Base-by-base conservation (phyloP, 23 red algal genomes). In the Gracilaria caudata region DNA sequence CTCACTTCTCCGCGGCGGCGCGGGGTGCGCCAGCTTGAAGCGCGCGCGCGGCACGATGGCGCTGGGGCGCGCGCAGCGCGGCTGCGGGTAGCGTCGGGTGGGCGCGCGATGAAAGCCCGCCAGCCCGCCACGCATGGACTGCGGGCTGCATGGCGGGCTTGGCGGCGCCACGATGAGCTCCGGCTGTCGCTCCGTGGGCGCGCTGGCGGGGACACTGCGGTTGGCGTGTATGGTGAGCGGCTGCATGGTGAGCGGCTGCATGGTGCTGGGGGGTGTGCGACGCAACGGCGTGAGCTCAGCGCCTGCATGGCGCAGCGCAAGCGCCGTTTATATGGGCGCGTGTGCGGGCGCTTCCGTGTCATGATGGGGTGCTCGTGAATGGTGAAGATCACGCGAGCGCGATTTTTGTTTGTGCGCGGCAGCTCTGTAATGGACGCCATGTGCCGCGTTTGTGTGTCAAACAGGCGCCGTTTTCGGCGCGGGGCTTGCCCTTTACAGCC, bases 61-160 rank as follows among this genome's bases (percentile, higher is more conserved):
- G 63, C 25, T 33, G 63, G 63, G 63, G 4, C 6, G 4, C 13
- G 12, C 63, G 63, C 34, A 16, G 63, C 34, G 28, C n/a, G 63
- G 63, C 28, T 68, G 11, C 12, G 63, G 63, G 28, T 68, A 23
- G 28, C 28, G 63, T 2, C 12, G 11, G 63, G 33, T 4, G 25
- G 63, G 63, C 13, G 63, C 25, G 28, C n/a, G n/a, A 38, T 68
- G 63, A 7, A 36, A 35, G 25, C 25, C 63, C 7, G 63, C 28
- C 25, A 68, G 63, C 11, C 25, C 63, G 63, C 4, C 63, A 8
- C 30, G 30, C 30, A 68, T 36, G 30, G 63, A 33, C 7, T 19
- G 28, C 30, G 63, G 63, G 28, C 63, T 68, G 63, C 63, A 35
- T 4, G 63, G 63, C 25, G 63, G 63, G 63, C 63, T 68, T 9